Base-by-base conservation (phyloP, 2,329 filamentous ascomycete genomes). In the Paracorniculantispora psalliotae region DNA sequence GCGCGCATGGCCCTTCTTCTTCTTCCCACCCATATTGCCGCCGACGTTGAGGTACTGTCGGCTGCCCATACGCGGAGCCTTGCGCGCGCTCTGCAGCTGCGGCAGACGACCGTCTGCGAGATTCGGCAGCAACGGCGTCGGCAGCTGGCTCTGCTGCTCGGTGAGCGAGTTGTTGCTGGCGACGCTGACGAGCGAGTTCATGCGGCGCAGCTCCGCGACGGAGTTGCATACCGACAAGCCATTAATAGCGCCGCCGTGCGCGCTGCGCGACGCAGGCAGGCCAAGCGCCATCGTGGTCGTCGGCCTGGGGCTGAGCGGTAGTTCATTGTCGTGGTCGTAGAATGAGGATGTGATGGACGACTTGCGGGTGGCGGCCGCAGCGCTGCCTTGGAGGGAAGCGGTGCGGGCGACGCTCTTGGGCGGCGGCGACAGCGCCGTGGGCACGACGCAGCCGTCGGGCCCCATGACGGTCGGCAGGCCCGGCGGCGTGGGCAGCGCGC, bases 181-280 rank as follows among this genome's bases (percentile, higher is more conserved):
- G 2, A 75, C 72, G 64, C 76, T 81, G 47, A 81, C 65, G 56
- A 78, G 70, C 68, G 79, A 83, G 71, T 85, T 84, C 81, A 84
- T 84, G 53, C 81, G 75, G 10, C 82, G 76, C 59, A 85, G 77
- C 67, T 82, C 77, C 19, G 76, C 75, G 30, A 83, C 77, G 2
- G 79, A 75, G 61, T 68, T 71, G n/a, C 75, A 70, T 13, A 80
- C 66, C 7, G 66, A 59, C 66, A 63, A 54, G 55, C 19, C 59
- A 25, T 30, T 59, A 50, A 43, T 57, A 57, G 33, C 19, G 1
- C 30, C 21, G 30, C 48, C 17, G 7, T 41, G 37, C 7, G 37
- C 48, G 19, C 48, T 50, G 28, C 48, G 48, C 28, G 48, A 35
- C 28, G 48, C 28, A 4, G 48, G n/a, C 28, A 50, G 33, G 10